Percentiles rank a stretch among this genome's conserved stretches.
These are phyloP conservation scores for Streptanthus diversifolius DNA, from an alignment of 345 rosid species.

Conservation along the genomic window DNA sequence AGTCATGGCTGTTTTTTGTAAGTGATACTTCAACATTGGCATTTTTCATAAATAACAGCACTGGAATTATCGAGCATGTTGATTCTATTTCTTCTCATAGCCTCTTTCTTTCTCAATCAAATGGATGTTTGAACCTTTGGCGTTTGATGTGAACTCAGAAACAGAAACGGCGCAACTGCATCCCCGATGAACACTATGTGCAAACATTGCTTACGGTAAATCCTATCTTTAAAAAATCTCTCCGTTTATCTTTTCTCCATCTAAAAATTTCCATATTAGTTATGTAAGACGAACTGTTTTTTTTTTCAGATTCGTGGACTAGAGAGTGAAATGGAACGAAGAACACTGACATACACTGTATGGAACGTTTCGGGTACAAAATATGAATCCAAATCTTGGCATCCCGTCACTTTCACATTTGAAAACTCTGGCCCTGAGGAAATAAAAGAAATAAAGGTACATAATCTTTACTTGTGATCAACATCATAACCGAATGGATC, in stretches of 20 bases:
- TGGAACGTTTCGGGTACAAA: constrained; percentile 69
- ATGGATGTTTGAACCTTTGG: not conserved
- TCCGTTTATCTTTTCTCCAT: constrained; percentile 10
- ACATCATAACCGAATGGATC: not conserved
- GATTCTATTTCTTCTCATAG: not conserved
- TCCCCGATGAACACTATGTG: constrained; percentile 86
- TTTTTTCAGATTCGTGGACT: constrained; percentile 60
- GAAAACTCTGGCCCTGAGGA: constrained; percentile 49
- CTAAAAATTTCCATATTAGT: not conserved
- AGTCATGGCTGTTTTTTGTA: constrained; percentile 64
- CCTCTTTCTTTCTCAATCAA: not conserved
- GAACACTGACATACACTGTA: constrained; percentile 79
- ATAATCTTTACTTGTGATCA: not conserved
- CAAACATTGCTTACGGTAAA: constrained; percentile 77
- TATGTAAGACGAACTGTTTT: not conserved
- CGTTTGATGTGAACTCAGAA: constrained; percentile 35
- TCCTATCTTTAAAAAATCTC: not conserved
- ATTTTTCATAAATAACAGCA: constrained; percentile 7
- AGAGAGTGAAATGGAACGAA: constrained; percentile 71
- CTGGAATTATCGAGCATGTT: not conserved
- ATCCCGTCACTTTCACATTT: constrained; percentile 71
- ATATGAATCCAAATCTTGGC: constrained; percentile 74
- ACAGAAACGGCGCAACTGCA: constrained; percentile 65
- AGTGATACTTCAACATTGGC: constrained; percentile 28
- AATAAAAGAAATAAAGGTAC: constrained; percentile 72